Conservation (phyloP, 192 early-diverging fungal genomes). For the Backusella tarrabulga region DNA sequence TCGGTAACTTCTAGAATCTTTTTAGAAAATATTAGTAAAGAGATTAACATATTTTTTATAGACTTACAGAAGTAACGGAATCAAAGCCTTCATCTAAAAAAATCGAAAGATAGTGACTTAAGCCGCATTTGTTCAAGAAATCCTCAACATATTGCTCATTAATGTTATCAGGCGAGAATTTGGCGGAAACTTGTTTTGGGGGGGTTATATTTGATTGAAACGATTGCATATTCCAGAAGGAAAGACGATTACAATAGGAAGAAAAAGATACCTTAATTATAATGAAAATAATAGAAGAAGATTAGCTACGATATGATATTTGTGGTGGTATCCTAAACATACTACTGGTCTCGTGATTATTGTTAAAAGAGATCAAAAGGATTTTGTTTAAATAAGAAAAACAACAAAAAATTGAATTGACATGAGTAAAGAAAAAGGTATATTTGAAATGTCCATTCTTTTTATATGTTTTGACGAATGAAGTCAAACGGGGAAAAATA, state of each 20-base stretch:
- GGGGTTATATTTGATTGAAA: neutral
- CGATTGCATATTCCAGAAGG: neutral
- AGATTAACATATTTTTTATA: neutral
- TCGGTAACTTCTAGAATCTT: slow-evolving; percentile 34
- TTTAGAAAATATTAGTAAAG: neutral
- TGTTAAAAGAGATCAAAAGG: neutral
- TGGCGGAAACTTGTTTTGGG: neutral
- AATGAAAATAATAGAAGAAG: neutral
- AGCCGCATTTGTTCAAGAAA: neutral
- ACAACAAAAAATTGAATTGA: neutral
- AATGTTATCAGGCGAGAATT: neutral
- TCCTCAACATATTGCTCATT: slow-evolving; percentile 7
- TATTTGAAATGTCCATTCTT: neutral
- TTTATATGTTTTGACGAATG: slow-evolving; percentile 3
- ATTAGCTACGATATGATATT: neutral
- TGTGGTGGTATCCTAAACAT: neutral
- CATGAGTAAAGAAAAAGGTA: neutral
- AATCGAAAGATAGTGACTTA: slow-evolving; percentile 9
- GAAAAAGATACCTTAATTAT: neutral
- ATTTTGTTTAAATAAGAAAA: neutral
- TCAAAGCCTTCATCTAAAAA: slow-evolving; percentile 27
- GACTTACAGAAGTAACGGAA: slow-evolving; percentile 10
- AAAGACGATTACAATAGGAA: neutral
- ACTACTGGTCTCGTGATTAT: neutral
- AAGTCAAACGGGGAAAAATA: neutral